Conservation (phyloP, 495 filamentous ascomycete species). For the Cairneyella variabilis region DNA sequence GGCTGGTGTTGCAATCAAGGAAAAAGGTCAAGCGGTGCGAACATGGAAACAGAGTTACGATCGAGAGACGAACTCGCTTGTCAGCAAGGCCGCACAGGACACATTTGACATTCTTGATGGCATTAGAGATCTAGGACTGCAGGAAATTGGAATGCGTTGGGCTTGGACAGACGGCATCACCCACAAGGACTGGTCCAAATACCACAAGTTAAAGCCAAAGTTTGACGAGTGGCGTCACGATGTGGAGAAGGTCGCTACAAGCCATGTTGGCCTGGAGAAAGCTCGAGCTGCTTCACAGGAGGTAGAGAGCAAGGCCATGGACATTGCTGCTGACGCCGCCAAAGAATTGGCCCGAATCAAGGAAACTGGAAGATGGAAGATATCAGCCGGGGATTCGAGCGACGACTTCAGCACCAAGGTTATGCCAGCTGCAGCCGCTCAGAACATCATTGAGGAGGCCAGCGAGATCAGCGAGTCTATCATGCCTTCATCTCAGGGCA, state of each 20-base stretch:
- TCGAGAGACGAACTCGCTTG: conserved; percentile 59
- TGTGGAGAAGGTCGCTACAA: conserved; percentile 65
- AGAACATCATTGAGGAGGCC: conserved; percentile 36
- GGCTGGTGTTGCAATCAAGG: conserved; percentile 74
- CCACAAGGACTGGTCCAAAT: conserved; percentile 94
- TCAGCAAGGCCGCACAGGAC: conserved; percentile 70
- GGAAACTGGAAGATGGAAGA: conserved; percentile 82
- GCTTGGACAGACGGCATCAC: conserved; percentile 93
- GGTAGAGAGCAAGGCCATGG: conserved; percentile 74
- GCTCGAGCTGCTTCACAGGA: conserved; percentile 64
- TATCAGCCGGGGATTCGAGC: conserved; percentile 67
- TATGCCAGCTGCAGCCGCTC: conserved; percentile 41
- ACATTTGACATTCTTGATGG: conserved; percentile 79
- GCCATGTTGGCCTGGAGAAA: conserved; percentile 68
- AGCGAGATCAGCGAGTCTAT: conserved; percentile 37
- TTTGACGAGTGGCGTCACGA: conserved; percentile 84
- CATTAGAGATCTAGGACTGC: conserved; percentile 82
- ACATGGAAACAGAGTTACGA: conserved; percentile 75
- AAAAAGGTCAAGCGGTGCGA: conserved; percentile 76
- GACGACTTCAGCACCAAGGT: conserved; percentile 67
- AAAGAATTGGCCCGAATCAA: conserved; percentile 80
- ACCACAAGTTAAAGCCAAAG: conserved; percentile 76
- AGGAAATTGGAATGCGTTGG: conserved; percentile 97
- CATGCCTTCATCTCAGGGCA: conserved; percentile 33
- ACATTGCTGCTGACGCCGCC: conserved; percentile 72